Base-by-base conservation (phyloP, 306 rosid species). In the Fagus sylvatica region DNA sequence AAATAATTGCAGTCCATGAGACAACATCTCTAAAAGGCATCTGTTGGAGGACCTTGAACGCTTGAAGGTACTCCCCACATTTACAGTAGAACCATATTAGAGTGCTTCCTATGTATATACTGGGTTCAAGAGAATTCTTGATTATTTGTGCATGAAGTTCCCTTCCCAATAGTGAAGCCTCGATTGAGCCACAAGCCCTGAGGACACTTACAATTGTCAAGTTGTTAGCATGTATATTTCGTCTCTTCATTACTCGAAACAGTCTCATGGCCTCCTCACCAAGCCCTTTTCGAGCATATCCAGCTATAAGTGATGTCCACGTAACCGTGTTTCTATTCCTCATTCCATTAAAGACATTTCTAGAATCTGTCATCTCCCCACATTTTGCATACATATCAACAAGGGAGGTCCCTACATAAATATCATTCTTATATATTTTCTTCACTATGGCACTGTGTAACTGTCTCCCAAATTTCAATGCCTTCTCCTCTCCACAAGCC, bases 51-150 rank as follows among this genome's bases (percentile, higher is more conserved):
- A 89, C 95, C 77, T 87, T 85, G 22, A 81, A 77, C 76, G 98
- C 98, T 53, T 41, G 76, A 22, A 79, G 76, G 80, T 89, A 89
- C 53, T 84, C 87, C 46, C 87, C 90, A 81, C 97, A 91, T 82
- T 84, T 93, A 80, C 95, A 89, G 78, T 92, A 92, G 91, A 95
- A 89, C 98, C 98, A 95, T n/a, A 95, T 91, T 62, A 92, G 87
- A 59, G 97, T 82, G 83, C 84, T 92, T 76, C 90, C 97, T 78
- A 91, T 59, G 79, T 88, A 71, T 33, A 85, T 55, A 73, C 85
- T 90, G 67, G 87, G 69, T 30, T 82, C 85, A 32, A 79, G 53
- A 41, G 78, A 41, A 51, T 79, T 84, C 82, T 79, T 90, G 67
- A 92, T 80, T 69, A 88, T 86, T 37, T 86, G 97, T 53, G 92